Evolutionary conservation across 441 rosid genomes (phyloP).

Genomic region (Daphne laureola): DNA sequence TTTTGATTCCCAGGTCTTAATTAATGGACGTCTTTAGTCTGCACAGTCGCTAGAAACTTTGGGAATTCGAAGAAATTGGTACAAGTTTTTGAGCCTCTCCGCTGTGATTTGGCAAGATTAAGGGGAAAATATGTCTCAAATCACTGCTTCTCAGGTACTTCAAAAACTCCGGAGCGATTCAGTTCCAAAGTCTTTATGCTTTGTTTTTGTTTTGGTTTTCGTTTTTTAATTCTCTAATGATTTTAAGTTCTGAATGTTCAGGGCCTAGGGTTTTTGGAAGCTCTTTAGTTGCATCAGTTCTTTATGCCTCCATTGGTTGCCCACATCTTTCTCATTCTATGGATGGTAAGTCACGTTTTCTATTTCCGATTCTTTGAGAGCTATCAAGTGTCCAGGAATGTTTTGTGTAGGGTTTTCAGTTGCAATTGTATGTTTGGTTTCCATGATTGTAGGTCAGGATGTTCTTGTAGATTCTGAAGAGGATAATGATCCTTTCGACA

Average conservation of each 20-base stretch:
- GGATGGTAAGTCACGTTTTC: constrained; percentile 18
- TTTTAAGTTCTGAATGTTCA: constrained; percentile 9
- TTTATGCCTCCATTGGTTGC: constrained; percentile 22
- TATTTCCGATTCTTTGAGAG: too few relatives aligned
- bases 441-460: constrained; percentile 23
- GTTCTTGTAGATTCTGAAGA: constrained; percentile 21
- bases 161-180: background rate
- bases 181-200: background rate
- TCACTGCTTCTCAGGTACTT: constrained; percentile 21
- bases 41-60: constrained; percentile 16
- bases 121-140: constrained; percentile 10
- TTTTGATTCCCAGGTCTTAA: background rate
- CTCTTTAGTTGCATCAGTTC: constrained; percentile 22
- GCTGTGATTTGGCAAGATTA: constrained; percentile 1
- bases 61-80: constrained; percentile 19
- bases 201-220: background rate
- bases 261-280: constrained; percentile 22
- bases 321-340: constrained; percentile 25
- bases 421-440: background rate
- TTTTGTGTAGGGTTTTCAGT: background rate
- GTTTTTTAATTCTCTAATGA: background rate
- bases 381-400: background rate
- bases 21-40: background rate
- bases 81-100: constrained; percentile 13
- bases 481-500: constrained; percentile 12